Evolutionary conservation across 1,284 basidiomycete genomes (phyloP), one percentile per base, ranked within the genome.

Genomic region (Ceratobasidium sp.): DNA sequence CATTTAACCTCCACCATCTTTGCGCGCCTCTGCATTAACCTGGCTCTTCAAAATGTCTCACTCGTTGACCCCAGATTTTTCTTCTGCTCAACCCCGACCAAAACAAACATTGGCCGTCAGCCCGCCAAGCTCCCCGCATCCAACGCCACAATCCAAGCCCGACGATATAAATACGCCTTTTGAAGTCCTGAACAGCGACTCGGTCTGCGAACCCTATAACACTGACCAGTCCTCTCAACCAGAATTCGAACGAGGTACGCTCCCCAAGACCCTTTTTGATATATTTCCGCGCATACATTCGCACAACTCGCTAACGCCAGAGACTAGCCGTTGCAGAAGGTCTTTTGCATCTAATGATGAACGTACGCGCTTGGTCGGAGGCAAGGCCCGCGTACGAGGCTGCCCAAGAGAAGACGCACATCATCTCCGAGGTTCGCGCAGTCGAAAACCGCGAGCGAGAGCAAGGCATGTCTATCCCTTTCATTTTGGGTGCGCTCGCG

Each of bases 351-450:
- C 54, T 74, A 16, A 75, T 76, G 72, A 66, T 75, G 47, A 73
- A 74, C 46, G 55, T 72, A 47, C 72, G 74, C 13, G 74, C 74
- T 26, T 76, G 75, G 75, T 64, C 75, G 16, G 55, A 73, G 28
- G 72, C 72, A 38, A 54, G 75, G 16, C 75, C 75, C 44, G 50
- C 70, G 32, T 43, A 54, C 26, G 75, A 76, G 57, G 72, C 73
- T 44, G 66, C 63, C 44, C 54, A 62, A 32, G 61, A 69, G 44
- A 62, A 73, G 58, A 72, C 66, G 16, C 41, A 63, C n/a, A 35
- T 75, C 13, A 49, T 70, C 28, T 46, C 28, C 28, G 59, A 72
- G 46, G 50, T 75, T 23, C 43, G 32, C 23, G 21, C 69, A 32
- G 59, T 75, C 30, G 58, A 72, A 47, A 72, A 46, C 54, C 71